Evolutionary conservation across 257 asterid species (phyloP).

Genomic region (Hygrophila difformis): DNA sequence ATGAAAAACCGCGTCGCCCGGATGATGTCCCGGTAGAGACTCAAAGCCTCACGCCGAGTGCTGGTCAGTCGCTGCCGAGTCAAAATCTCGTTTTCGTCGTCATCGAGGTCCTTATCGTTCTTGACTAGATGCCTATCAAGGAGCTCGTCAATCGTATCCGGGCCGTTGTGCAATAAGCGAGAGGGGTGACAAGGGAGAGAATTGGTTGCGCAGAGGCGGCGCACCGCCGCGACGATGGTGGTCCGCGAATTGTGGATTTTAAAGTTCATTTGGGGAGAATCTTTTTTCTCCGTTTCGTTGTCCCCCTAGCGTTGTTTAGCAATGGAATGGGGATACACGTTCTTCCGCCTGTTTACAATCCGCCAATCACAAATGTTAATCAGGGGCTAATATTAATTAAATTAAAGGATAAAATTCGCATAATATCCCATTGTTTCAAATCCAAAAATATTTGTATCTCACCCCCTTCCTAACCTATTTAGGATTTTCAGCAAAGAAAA

Average conservation of each 20-base stretch:
- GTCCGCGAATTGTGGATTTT: constrained; percentile 22
- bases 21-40: constrained; percentile 76
- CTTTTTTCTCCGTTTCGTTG: too few relatives aligned
- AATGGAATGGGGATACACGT: too few relatives aligned
- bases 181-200: constrained; percentile 12
- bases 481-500: too few relatives aligned
- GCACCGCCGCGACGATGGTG: constrained; percentile 23
- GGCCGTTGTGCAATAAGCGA: constrained; percentile 62
- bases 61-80: constrained; percentile 67
- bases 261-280: constrained; percentile 32
- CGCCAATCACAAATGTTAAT: too few relatives aligned
- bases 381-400: too few relatives aligned
- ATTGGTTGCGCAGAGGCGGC: constrained; percentile 15
- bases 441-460: too few relatives aligned
- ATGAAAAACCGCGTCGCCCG: constrained; percentile 80
- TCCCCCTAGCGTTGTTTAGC: too few relatives aligned
- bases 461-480: too few relatives aligned
- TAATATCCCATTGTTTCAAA: too few relatives aligned
- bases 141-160: constrained; percentile 86
- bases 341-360: too few relatives aligned
- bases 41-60: constrained; percentile 81
- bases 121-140: constrained; percentile 71
- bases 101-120: constrained; percentile 32
- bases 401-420: too few relatives aligned
- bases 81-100: constrained; percentile 52